Evolutionary conservation across 2,329 filamentous ascomycete species (phyloP).

Genomic region (Cordyceps farinosa): DNA sequence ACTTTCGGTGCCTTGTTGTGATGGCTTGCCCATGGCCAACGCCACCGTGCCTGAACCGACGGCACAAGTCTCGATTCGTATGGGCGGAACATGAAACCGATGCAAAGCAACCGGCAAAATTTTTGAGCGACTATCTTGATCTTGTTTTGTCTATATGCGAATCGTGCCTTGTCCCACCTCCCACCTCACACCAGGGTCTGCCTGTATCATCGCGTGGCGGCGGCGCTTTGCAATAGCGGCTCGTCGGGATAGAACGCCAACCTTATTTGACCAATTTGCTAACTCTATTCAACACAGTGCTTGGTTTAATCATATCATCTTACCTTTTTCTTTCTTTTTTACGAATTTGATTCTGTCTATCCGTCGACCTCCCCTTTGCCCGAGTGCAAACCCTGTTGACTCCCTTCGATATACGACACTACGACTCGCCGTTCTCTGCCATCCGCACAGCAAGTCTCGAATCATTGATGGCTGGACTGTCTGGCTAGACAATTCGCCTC

Average conservation of each 20-base stretch:
- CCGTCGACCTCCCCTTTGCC: neutral
- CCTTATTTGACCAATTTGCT: neutral
- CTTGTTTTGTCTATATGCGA: too few species aligned
- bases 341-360: neutral
- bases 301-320: slow-evolving; percentile 4
- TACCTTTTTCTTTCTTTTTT: neutral
- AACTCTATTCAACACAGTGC: neutral
- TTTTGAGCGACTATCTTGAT: too few species aligned
- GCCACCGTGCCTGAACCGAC: neutral
- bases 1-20: slow-evolving; percentile 3
- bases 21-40: neutral
- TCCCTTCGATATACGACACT: neutral
- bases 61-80: neutral
- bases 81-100: neutral
- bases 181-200: neutral
- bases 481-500: slow-evolving; percentile 24
- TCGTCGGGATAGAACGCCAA: too few species aligned
- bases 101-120: neutral
- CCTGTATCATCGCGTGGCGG: neutral
- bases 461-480: slow-evolving; percentile 33
- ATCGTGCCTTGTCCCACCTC: neutral
- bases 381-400: neutral
- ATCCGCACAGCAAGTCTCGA: neutral
- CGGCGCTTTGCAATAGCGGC: neutral
- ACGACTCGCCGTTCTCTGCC: neutral